phyloP scores from a whole-genome alignment of 768 basidiomycete genomes.

The Pleurotus tuber-regium region DNA sequence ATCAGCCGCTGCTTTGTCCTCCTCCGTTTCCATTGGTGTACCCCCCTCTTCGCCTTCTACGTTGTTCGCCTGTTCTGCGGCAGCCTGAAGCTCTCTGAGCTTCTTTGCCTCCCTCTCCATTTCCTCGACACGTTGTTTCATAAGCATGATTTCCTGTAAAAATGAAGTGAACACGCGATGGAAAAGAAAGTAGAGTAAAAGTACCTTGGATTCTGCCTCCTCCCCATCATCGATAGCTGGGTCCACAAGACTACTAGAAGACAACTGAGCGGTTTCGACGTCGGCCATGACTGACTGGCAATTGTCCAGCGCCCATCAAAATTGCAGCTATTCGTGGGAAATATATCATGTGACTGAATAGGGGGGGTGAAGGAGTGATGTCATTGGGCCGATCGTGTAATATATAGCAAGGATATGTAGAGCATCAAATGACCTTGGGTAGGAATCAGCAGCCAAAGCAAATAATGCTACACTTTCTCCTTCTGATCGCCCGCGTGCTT shows the following conservation, averaged over 20 bases:
- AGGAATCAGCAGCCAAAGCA: slow-evolving; percentile 4
- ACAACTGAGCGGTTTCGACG: slow-evolving; percentile 29
- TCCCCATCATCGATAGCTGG: slow-evolving; percentile 54
- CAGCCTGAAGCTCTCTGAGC: slow-evolving; percentile 81
- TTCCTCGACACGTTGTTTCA: slow-evolving; percentile 91
- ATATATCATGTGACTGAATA: slow-evolving; percentile 17
- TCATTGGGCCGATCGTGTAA: slow-evolving; percentile 2
- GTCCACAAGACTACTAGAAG: slow-evolving; percentile 18
- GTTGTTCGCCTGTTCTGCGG: slow-evolving; percentile 57
- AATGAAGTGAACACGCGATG: slow-evolving; percentile 14
- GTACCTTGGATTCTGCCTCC: slow-evolving; percentile 62
- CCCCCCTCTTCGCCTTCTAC: slow-evolving; percentile 44
- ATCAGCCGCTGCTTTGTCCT: slow-evolving; percentile 82
- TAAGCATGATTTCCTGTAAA: slow-evolving; percentile 78
- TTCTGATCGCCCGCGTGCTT: slow-evolving; percentile 8
- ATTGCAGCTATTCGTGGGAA: slow-evolving; percentile 14
- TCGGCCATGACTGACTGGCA: slow-evolving; percentile 42
- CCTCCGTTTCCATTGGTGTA: slow-evolving; percentile 72
- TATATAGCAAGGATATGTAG: slow-evolving; percentile 17
- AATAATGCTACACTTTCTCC: not conserved
- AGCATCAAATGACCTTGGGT: not conserved
- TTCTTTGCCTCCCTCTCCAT: slow-evolving; percentile 93
- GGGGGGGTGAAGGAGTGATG: not conserved
- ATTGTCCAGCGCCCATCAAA: slow-evolving; percentile 16
- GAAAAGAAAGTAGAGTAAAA: slow-evolving; percentile 8